Evolutionary conservation across 352 stramenopile genomes (phyloP).

Genomic region (Globisporangium lucens): DNA sequence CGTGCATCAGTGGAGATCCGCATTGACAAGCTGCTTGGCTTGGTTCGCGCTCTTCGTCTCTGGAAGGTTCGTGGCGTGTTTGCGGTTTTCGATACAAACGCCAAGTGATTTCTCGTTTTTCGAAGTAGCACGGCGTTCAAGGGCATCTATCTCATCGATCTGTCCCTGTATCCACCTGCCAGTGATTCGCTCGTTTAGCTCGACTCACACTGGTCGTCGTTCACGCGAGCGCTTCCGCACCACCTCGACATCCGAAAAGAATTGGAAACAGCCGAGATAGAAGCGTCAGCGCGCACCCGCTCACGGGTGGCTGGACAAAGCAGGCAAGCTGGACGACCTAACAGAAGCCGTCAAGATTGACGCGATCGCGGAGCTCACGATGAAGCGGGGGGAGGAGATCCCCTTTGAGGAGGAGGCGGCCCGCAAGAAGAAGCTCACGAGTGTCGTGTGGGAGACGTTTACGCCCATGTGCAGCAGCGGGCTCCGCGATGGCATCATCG

Average conservation of each 20-base stretch:
- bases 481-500: conserved; percentile 59
- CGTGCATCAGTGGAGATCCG: neutral
- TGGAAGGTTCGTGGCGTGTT: neutral
- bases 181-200: neutral
- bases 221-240: neutral
- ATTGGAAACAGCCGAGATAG: neutral
- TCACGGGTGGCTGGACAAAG: neutral
- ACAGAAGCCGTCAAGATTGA: conserved; percentile 36
- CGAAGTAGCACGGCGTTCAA: neutral
- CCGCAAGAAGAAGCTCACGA: conserved; percentile 83
- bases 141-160: neutral
- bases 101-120: conserved; percentile 9
- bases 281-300: neutral
- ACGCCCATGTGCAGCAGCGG: conserved; percentile 65
- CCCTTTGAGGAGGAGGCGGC: conserved; percentile 59
- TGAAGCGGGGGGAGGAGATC: conserved; percentile 55
- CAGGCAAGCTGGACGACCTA: conserved; percentile 25
- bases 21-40: neutral
- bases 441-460: conserved; percentile 81
- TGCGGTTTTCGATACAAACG: conserved; percentile 16
- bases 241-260: neutral
- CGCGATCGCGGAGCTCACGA: conserved; percentile 36
- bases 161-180: neutral
- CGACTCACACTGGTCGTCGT: neutral
- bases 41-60: neutral